Evolutionary conservation across 192 early-diverging fungal genomes (phyloP), one percentile per base, ranked within the genome.

Genomic region (Chytriomyces sp.): DNA sequence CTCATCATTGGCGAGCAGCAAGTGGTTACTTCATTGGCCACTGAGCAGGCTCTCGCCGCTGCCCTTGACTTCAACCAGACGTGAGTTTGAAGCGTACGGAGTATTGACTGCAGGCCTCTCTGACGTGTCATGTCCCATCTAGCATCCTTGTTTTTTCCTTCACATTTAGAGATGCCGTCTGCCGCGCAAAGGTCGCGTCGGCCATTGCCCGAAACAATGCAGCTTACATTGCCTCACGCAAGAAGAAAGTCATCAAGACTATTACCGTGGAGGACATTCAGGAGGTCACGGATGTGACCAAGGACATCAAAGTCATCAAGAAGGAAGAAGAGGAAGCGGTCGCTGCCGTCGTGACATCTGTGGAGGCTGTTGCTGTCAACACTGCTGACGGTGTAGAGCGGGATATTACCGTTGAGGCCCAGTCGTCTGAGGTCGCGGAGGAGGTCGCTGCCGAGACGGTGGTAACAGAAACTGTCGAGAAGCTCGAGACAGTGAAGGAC

Each of bases 251-350:
- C 5, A 37, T 59, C 6, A 70, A 70, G 52, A 70, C 68, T 12
- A 59, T 70, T 40, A 52, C 25, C 31, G 68, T 70, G 2, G 8
- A 19, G 14, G 68, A 70, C 39, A 70, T 57, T 14, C 44, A 39
- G 28, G 57, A 70, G 31, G 56, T 70, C 12, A 70, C 68, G 7
- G 59, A 54, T 25, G 57, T 59, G 12, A 57, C 39, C 10, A 70
- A 70, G 28, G 38, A 70, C 25, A 39, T 37, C 10, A 26, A 55
- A 30, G 12, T 70, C 59, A 31, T 70, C 28, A 59, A 70, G 33
- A 7, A 14, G 8, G 34, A 28, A 6, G 31, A 68, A 52, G 56
- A 14, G 4, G 56, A 58, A 22, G 56, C 17, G 14, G 12, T 14
- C 4, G 56, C 17, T 17, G 56, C 12, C 14, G 31, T 22, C 28